Percentiles rank a stretch among this genome's conserved stretches.
Evolutionary conservation across 2,329 filamentous ascomycete genomes (phyloP).

Genomic region (Penicillium griseofulvum): DNA sequence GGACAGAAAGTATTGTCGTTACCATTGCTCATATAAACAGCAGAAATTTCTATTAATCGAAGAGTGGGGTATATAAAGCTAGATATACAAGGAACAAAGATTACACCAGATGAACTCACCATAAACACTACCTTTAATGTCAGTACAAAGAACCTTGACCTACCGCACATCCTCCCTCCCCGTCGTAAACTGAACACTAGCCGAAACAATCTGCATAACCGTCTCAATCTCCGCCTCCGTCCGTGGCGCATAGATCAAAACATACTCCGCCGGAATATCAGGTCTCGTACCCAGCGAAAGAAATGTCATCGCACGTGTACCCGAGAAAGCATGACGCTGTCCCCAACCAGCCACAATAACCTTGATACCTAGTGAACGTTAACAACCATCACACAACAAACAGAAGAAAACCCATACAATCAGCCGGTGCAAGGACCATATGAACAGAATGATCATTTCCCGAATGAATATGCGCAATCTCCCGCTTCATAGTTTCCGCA

Average conservation of each 20-base stretch:
- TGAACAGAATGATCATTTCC: constrained; percentile 70
- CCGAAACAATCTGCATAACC: constrained; percentile 32
- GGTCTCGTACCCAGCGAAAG: constrained; percentile 18
- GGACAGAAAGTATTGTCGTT: neutral
- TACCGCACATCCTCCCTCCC: constrained; percentile 24
- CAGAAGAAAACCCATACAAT: constrained; percentile 50
- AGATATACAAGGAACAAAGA: neutral
- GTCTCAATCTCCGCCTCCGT: constrained; percentile 31
- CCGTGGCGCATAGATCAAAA: constrained; percentile 38
- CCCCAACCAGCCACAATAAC: constrained; percentile 76
- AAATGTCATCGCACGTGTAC: constrained; percentile 66
- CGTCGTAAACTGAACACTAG: constrained; percentile 33
- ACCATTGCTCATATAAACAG: neutral
- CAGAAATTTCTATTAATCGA: neutral
- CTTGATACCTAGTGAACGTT: constrained; percentile 46
- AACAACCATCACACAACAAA: neutral
- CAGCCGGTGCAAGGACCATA: constrained; percentile 72
- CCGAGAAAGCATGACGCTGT: constrained; percentile 56
- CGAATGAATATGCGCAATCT: constrained; percentile 76
- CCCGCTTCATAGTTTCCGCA: constrained; percentile 53
- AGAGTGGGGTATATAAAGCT: constrained; percentile 13
- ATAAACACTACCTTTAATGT: neutral
- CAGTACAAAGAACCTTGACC: neutral
- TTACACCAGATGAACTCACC: neutral
- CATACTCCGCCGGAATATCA: constrained; percentile 26